Evolutionary conservation across 164 flowering plant genomes (phyloP), one percentile per base, ranked within the genome.

Genomic region (Vitis riparia): DNA sequence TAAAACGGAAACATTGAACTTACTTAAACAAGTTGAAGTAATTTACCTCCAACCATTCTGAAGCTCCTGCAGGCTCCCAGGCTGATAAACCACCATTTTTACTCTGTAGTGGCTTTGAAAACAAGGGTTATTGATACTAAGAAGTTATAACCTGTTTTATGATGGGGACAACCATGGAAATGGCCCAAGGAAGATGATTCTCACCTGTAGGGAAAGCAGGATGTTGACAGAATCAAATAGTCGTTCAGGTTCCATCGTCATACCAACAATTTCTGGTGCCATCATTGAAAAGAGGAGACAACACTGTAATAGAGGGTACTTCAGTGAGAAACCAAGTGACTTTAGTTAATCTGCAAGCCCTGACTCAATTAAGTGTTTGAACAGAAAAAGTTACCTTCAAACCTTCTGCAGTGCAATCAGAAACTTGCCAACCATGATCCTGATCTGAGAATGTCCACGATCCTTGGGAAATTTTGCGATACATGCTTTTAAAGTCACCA

Each of bases 361-460:
- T 8, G 44, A 55, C 11, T 11, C 23, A 65, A 66, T 14, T 47
- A 66, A 27, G n/a, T 23, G 14, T 30, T 23, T 17, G 19, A 2
- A 14, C 55, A 55, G 11, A 32, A 23, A 23, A 23, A 27, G 48
- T 6, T 74, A 85, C 90, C 83, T 79, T 87, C 10, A 87, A 55
- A 16, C 80, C 80, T 71, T 85, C 88, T 51, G 87, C 83, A n/a
- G 90, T 87, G 77, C 87, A 85, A 58, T 87, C 88, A 2, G 89
- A 87, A 50, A 85, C 87, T 73, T 77, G 83, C 87, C 85, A 85
- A 8, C 90, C 90, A 16, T 85, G 88, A 70, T 85, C 88, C 71
- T 76, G 79, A 71, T 83, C 86, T 7, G 85, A 83, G 69, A 83
- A 81, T 10, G 88, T 81, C 88, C 88, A 87, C 6, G 82, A 62